Percentiles rank a stretch among this genome's conserved stretches.
Evolutionary conservation across 805 yeast species (phyloP).

Genomic region (Candida nanaspora): DNA sequence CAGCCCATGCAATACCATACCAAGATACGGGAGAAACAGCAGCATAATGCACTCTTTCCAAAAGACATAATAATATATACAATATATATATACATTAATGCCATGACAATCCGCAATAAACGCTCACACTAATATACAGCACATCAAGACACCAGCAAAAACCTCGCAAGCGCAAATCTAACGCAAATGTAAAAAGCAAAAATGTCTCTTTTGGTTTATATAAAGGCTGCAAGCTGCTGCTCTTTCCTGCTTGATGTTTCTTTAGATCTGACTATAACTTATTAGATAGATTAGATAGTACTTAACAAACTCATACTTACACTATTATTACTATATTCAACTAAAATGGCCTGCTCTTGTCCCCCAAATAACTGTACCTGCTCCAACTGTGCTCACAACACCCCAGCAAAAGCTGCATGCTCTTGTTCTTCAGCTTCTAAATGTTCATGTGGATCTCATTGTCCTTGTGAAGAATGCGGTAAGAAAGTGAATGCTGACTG

Average conservation of each 20-base stretch:
- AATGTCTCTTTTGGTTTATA: background rate
- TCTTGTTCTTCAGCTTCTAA: conserved; percentile 5
- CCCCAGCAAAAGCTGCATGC: background rate
- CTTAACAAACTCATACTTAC: background rate
- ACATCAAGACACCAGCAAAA: background rate
- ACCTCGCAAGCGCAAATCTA: background rate
- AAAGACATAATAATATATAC: background rate
- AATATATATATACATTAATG: background rate
- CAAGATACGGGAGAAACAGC: too few species aligned
- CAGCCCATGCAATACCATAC: too few species aligned
- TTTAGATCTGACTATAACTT: too few species aligned
- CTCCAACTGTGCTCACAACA: background rate
- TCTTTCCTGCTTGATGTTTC: too few species aligned
- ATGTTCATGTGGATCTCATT: conserved; percentile 5
- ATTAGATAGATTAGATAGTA: background rate
- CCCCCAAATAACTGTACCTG: conserved; percentile 4
- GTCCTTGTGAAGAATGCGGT: conserved; percentile 4
- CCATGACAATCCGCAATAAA: background rate
- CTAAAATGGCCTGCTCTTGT: conserved; percentile 11
- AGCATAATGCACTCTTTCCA: too few species aligned
- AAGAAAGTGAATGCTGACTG: background rate
- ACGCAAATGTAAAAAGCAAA: background rate
- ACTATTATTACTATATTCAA: background rate
- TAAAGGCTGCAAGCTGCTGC: too few species aligned
- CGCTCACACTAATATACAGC: background rate